phyloP scores from a whole-genome alignment of 2,329 filamentous ascomycete genomes.

The Emergomyces pasteurianus region DNA sequence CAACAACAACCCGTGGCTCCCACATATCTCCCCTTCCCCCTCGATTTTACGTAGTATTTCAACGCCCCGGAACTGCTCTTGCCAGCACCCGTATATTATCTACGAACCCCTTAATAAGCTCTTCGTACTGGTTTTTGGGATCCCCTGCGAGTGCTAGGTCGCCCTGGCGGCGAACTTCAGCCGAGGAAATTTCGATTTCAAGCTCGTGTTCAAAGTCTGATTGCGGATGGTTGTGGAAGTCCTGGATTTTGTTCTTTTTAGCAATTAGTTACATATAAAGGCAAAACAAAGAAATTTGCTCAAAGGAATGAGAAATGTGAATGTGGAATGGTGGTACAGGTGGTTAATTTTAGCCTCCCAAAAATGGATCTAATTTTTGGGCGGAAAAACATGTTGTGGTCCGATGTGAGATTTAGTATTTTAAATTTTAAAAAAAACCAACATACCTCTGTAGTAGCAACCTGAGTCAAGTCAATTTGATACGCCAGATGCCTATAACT shows the following conservation, averaged over 20 bases:
- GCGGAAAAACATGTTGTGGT: neutral
- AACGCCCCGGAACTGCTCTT: slow-evolving; percentile 23
- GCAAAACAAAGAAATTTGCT: neutral
- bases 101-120: slow-evolving; percentile 37
- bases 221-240: neutral
- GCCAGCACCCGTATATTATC: slow-evolving; percentile 38
- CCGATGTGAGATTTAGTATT: neutral
- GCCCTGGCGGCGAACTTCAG: slow-evolving; percentile 33
- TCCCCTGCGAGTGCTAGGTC: slow-evolving; percentile 28
- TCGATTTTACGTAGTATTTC: neutral
- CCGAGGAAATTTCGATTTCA: slow-evolving; percentile 37
- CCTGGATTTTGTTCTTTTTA: neutral
- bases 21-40: too few relatives aligned
- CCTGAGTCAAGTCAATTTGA: slow-evolving; percentile 87
- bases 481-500: slow-evolving; percentile 83
- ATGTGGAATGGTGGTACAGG: neutral
- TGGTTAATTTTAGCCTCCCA: neutral
- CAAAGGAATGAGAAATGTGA: neutral
- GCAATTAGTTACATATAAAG: neutral
- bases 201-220: slow-evolving; percentile 29
- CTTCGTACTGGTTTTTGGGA: slow-evolving; percentile 32
- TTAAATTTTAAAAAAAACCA: neutral
- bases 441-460: slow-evolving; percentile 46
- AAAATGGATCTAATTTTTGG: neutral
- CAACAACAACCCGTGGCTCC: neutral